Percentiles rank a stretch among this genome's conserved stretches.
Conservation (phyloP, 306 rosid genomes). For the Cucurbita maxima region DNA sequence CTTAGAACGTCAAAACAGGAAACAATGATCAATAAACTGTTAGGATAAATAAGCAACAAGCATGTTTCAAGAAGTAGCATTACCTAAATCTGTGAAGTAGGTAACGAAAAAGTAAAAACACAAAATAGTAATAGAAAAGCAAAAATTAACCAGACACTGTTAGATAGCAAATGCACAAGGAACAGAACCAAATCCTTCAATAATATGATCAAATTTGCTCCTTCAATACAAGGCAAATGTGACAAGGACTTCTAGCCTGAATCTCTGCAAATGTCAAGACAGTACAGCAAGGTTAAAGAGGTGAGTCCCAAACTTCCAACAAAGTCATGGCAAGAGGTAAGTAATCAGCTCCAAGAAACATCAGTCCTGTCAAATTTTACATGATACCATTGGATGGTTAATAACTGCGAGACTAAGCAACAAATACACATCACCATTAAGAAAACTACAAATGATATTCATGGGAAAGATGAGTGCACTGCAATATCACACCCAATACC, state of each 20-base stretch:
- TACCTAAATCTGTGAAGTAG: conserved; percentile 25
- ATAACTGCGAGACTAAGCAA: conserved; percentile 25
- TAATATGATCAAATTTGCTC: conserved; percentile 24
- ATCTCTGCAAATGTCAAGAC: conserved; percentile 98
- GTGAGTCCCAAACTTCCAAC: conserved; percentile 99
- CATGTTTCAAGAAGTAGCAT: conserved; percentile 22
- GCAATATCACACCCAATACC: not conserved
- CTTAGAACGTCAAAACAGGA: conserved; percentile 21
- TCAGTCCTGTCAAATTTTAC: conserved; percentile 87
- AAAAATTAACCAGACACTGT: conserved; percentile 35
- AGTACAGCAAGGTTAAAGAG: conserved; percentile 96
- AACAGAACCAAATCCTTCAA: conserved; percentile 31
- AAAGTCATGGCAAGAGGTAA: conserved; percentile 99
- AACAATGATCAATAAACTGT: conserved; percentile 21
- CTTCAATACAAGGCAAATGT: conserved; percentile 28
- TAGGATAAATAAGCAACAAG: conserved; percentile 26
- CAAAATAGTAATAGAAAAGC: conserved; percentile 14
- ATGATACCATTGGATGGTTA: conserved; percentile 55
- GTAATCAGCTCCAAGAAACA: conserved; percentile 99
- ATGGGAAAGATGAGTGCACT: not conserved
- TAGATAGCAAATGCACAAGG: conserved; percentile 21
- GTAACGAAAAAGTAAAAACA: conserved; percentile 21
- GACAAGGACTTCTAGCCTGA: conserved; percentile 34
- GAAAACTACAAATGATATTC: not conserved
- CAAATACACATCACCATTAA: not conserved